phyloP scores from a whole-genome alignment of 2,329 filamentous ascomycete species.

The Curvularia verruculosa region DNA sequence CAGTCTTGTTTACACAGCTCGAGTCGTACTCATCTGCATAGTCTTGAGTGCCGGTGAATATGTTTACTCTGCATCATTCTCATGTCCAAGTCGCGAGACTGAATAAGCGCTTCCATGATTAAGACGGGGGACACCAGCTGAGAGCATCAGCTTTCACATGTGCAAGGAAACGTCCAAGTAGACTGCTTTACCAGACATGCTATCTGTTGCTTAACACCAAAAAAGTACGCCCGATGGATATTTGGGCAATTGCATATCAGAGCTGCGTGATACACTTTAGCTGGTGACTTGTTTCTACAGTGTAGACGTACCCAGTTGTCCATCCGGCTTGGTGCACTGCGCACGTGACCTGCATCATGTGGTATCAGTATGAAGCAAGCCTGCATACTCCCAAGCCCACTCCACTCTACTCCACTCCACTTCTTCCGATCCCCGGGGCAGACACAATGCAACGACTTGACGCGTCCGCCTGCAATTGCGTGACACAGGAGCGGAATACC shows the following conservation, averaged over 20 bases:
- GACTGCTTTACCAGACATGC: not conserved
- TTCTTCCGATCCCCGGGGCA: not conserved
- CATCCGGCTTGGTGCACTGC: not conserved
- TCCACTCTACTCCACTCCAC: not conserved
- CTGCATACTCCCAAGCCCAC: no score
- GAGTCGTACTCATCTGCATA: not conserved
- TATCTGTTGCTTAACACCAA: not conserved
- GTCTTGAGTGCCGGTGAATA: not conserved
- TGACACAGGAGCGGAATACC: not conserved
- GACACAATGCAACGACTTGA: not conserved
- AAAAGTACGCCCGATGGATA: not conserved
- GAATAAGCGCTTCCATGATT: not conserved
- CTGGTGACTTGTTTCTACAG: no score
- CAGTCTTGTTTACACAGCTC: not conserved
- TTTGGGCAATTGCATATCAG: not conserved
- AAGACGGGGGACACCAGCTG: not conserved
- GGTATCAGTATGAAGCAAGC: not conserved
- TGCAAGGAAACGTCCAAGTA: not conserved
- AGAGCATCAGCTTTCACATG: not conserved
- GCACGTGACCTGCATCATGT: not conserved
- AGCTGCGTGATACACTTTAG: not conserved
- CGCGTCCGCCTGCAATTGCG: not conserved
- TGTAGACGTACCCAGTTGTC: not conserved
- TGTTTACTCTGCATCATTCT: not conserved
- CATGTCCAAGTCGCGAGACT: not conserved